phyloP scores from a whole-genome alignment of 257 asterid species.

The Sherardia arvensis region DNA sequence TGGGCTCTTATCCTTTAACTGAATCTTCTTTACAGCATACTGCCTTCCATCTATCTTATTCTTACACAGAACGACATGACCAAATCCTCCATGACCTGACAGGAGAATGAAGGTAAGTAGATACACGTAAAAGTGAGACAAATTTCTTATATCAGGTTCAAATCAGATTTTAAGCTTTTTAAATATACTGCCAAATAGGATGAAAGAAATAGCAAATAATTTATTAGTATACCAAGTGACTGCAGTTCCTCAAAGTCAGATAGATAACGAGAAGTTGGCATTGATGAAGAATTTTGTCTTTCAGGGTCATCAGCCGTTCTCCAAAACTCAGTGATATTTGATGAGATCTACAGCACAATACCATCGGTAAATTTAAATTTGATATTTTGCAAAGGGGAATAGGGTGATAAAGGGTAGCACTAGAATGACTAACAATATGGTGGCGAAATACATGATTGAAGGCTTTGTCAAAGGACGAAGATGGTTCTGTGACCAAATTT shows the following conservation, averaged over 20 bases:
- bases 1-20: slow-evolving; percentile 68
- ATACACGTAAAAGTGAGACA: not conserved
- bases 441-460: slow-evolving; percentile 58
- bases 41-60: slow-evolving; percentile 96
- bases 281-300: slow-evolving; percentile 41
- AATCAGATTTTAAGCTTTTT: too few species aligned
- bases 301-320: slow-evolving; percentile 51
- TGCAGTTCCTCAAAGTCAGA: slow-evolving; percentile 96
- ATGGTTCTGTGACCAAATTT: slow-evolving; percentile 60
- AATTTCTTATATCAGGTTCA: not conserved
- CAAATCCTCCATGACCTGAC: slow-evolving; percentile 97
- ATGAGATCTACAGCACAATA: slow-evolving; percentile 37
- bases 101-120: slow-evolving; percentile 9
- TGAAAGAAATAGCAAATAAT: slow-evolving; percentile 1
- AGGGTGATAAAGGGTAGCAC: not conserved
- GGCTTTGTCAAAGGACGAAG: slow-evolving; percentile 62
- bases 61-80: slow-evolving; percentile 92
- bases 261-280: slow-evolving; percentile 71
- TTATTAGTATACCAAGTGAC: slow-evolving; percentile 59
- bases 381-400: not conserved
- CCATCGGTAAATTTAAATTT: not conserved
- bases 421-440: slow-evolving; percentile 45
- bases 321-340: slow-evolving; percentile 69
- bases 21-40: slow-evolving; percentile 94
- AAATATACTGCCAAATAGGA: slow-evolving; percentile 5